These are phyloP conservation scores for Escallonia herrerae DNA, from an alignment of 129 eudicot species.

Conservation along the genomic window DNA sequence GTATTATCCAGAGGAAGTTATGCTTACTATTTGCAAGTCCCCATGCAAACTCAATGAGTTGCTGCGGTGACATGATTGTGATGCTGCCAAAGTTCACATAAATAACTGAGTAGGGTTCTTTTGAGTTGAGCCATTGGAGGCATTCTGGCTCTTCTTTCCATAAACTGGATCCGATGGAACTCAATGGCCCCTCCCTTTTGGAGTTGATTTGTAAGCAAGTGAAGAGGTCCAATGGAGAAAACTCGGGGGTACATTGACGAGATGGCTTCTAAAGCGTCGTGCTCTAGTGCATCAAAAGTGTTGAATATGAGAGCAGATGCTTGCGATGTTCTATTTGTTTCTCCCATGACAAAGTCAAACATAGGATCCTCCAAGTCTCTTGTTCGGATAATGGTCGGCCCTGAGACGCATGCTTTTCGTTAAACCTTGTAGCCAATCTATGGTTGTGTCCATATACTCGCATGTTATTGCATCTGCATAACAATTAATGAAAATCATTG, in stretches of 20 bases:
- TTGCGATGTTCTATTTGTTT: constrained; percentile 14
- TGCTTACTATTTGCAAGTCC: constrained; percentile 1
- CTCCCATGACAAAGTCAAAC: constrained; percentile 5
- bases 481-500: no score
- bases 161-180: background rate
- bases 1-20: background rate
- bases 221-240: background rate
- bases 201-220: background rate
- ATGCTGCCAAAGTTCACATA: background rate
- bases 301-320: constrained; percentile 15
- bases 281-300: background rate
- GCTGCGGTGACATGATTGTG: background rate
- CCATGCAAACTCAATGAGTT: background rate
- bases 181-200: background rate
- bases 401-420: constrained; percentile 21
- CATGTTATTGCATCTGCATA: constrained; percentile 15
- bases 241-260: constrained; percentile 1
- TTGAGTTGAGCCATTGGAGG: constrained; percentile 1
- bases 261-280: background rate
- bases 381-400: constrained; percentile 25
- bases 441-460: constrained; percentile 24
- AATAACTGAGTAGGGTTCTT: background rate
- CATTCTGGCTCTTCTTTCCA: constrained; percentile 3
- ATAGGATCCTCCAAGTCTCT: constrained; percentile 20
- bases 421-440: constrained; percentile 20